Base-by-base conservation (phyloP, 106 monocot species). In the Platanthera guangdongensis region DNA sequence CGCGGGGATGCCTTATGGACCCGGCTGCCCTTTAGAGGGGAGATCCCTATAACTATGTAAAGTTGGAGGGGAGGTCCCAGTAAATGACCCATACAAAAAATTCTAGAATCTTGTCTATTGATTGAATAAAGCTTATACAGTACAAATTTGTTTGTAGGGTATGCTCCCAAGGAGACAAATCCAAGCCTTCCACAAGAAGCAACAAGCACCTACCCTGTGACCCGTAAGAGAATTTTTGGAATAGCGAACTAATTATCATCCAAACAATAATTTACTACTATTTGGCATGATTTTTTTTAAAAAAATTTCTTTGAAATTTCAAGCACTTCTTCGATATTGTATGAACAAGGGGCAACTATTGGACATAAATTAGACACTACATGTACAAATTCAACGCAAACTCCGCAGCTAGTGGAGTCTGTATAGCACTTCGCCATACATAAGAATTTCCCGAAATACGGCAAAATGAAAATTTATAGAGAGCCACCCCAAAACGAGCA, bases 121-220 rank as follows among this genome's bases (percentile, higher is more conserved):
- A 57, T 15, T 57, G 57, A 57, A 57, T 13, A 57, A 57, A 57
- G 57, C 57, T 15, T 25, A 4, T 15, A 57, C 15, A 5, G 13
- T 57, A 12, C n/a, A 15, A 57, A 57, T 64, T 19, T 18, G 52
- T 60, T 62, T 82, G 82, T 53, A 82, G 82, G 76, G 51, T 79
- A 69, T 83, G 28, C 9, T 72, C 51, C 53, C 14, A 21, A 74
- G 62, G 45, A 79, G 71, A 14, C 71, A 62, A 68, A 73, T 50
- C 73, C 73, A 62, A 60, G 22, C 6, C 59, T 12, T 59, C 52
- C 65, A 51, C n/a, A 13, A 13, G 57, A 72, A 79, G 18, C 60
- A 60, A 21, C 16, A 60, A 30, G 1, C 21, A 9, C 30, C 9
- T 65, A 6, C 28, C 7, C 21, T 25, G 64, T 6, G 6, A 62